Base-by-base conservation (phyloP, 129 eudicot genomes). In the Centrapalus pauciflorus region DNA sequence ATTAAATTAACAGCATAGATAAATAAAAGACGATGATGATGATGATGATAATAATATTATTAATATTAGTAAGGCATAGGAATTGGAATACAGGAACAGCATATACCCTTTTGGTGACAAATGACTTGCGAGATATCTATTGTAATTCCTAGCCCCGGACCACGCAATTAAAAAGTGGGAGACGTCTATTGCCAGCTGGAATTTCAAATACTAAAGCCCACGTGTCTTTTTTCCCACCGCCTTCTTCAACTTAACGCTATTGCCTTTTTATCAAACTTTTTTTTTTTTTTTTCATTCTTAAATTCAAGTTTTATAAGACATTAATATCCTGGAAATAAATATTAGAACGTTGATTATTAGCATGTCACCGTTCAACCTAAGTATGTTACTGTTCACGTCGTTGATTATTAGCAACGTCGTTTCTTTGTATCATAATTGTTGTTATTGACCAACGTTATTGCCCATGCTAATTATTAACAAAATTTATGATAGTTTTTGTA, bases 151-250 rank as follows among this genome's bases (percentile, higher is more conserved):
- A 27, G 60, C 51, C 24, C 72, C 12, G 33, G 66, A 19, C 74
- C 67, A 58, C 4, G 8, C 11, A 26, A n/a, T n/a, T n/a, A n/a
- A 40, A 63, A 54, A 28, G 24, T 12, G 12, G 4, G 24, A 66
- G 32, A 20, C 23, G 61, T 48, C 12, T 17, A 48, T 48, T n/a
- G 51, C 43, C 51, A 61, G 32, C 33, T 56, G 40, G 56, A 56
- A 40, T 3, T 32, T 28, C 38, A 14, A 29, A 25, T 28, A 27
- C 5, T 26, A 27, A 40, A 52, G 24, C 16, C 46, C 61, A 66
- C 60, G 32, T 66, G 72, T 29, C 54, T 20, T 20, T 8, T 51
- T 32, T 33, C 13, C 29, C 66, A 33, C 66, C 66, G 21, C 48
- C 49, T 61, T 61, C 34, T 25, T 55, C 17, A 55, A 12, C 28